phyloP scores from a whole-genome alignment of 257 asterid species.

The Verbascum thapsus region DNA sequence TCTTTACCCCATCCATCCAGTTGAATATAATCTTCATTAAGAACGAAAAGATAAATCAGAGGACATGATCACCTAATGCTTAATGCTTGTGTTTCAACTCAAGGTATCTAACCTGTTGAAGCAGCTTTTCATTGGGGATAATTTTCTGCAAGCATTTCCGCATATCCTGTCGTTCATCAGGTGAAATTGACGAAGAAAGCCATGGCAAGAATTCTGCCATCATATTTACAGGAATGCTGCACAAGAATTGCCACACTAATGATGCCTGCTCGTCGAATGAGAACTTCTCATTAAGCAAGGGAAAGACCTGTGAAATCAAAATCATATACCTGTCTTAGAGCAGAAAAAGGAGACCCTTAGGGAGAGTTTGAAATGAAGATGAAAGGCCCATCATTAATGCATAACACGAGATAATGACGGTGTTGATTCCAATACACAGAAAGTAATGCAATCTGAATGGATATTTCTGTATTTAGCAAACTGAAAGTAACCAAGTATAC shows the following conservation, averaged over 20 bases:
- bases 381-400: constrained; percentile 16
- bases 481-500: constrained; percentile 23
- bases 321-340: constrained; percentile 13
- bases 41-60: constrained; percentile 45
- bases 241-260: constrained; percentile 94
- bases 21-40: constrained; percentile 71
- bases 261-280: constrained; percentile 97
- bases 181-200: constrained; percentile 86
- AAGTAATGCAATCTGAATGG: constrained; percentile 4
- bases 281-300: constrained; percentile 82
- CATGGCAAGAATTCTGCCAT: constrained; percentile 98
- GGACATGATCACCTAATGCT: constrained; percentile 25
- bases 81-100: constrained; percentile 18
- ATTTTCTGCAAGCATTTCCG: constrained; percentile 80
- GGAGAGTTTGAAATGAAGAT: constrained; percentile 9
- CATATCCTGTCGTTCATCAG: constrained; percentile 89
- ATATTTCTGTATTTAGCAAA: constrained; percentile 5
- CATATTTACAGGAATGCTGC: constrained; percentile 98
- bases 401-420: constrained; percentile 15
- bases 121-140: constrained; percentile 83
- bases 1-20: constrained; percentile 93
- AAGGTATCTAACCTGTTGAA: constrained; percentile 74
- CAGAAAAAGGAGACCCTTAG: constrained; percentile 14
- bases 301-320: constrained; percentile 67
- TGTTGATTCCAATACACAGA: constrained; percentile 9